phyloP scores from a whole-genome alignment of 129 eudicot species.

The Flaveria linearis region DNA sequence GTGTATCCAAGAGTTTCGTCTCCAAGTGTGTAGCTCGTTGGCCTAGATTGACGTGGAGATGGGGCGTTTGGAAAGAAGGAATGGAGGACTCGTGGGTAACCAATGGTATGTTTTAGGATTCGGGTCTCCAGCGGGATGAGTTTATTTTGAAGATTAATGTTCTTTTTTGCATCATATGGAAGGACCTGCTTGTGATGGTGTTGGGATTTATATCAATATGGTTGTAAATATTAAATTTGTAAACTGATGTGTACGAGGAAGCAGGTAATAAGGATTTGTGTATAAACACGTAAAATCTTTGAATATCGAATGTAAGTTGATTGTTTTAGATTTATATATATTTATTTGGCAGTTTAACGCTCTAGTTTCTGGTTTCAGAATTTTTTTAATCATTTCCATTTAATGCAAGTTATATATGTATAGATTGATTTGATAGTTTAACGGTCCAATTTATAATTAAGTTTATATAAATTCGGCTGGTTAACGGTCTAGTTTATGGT shows the following conservation, averaged over 20 bases:
- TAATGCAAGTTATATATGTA: too few species aligned
- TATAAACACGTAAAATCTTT: background rate
- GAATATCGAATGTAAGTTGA: too few species aligned
- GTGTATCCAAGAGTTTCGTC: conserved; percentile 44
- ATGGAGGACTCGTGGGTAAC: conserved; percentile 50
- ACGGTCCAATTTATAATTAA: too few species aligned
- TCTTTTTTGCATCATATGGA: conserved; percentile 5
- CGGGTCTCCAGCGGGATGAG: background rate
- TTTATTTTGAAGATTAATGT: background rate
- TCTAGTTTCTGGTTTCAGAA: too few species aligned
- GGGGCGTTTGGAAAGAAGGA: conserved; percentile 74
- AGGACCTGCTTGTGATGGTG: background rate
- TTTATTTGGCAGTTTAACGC: background rate
- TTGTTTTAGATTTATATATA: background rate
- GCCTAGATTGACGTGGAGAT: conserved; percentile 51
- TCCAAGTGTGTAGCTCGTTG: conserved; percentile 48
- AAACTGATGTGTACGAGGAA: background rate
- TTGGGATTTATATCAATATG: background rate
- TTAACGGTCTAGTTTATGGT: too few species aligned
- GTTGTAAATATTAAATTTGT: background rate
- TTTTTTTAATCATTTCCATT: too few species aligned
- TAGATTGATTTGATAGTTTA: too few species aligned
- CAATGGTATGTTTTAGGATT: conserved; percentile 6
- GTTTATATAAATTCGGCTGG: too few species aligned
- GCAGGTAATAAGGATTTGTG: background rate